phyloP scores from a whole-genome alignment of 768 basidiomycete genomes.

The Leccinum subgranulosum region DNA sequence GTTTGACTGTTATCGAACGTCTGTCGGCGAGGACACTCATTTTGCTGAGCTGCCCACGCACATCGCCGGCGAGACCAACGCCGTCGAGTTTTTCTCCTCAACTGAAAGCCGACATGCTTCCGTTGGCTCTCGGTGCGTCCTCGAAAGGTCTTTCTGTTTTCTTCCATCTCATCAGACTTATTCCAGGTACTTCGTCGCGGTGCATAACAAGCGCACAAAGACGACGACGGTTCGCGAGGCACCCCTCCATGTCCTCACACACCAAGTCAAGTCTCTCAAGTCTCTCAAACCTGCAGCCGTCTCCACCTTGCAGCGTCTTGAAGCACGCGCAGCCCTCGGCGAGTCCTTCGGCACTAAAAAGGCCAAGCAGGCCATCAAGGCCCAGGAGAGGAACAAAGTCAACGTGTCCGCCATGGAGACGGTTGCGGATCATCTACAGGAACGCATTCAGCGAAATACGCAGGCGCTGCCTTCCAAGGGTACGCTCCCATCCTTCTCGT shows the following conservation, averaged over 20 bases:
- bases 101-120: slow-evolving; percentile 50
- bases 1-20: slow-evolving; percentile 59
- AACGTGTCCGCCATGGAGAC: slow-evolving; percentile 86
- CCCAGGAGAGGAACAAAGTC: slow-evolving; percentile 85
- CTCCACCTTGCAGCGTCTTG: slow-evolving; percentile 48
- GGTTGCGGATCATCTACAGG: slow-evolving; percentile 78
- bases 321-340: slow-evolving; percentile 76
- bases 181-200: slow-evolving; percentile 75
- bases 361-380: slow-evolving; percentile 79
- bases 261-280: slow-evolving; percentile 84
- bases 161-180: not conserved
- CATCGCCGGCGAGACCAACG: slow-evolving; percentile 80
- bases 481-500: slow-evolving; percentile 34
- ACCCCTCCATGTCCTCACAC: slow-evolving; percentile 66
- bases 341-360: slow-evolving; percentile 96
- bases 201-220: slow-evolving; percentile 75
- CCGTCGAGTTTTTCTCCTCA: slow-evolving; percentile 77
- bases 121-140: slow-evolving; percentile 65
- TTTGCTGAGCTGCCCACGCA: slow-evolving; percentile 37
- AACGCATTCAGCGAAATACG: slow-evolving; percentile 74
- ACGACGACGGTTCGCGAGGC: slow-evolving; percentile 67
- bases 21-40: slow-evolving; percentile 22
- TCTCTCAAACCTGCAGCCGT: slow-evolving; percentile 49
- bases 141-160: not conserved
- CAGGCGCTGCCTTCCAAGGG: slow-evolving; percentile 67